These are phyloP conservation scores for Syzygium syzygioides DNA, from an alignment of 441 rosid genomes.

Conservation along the genomic window DNA sequence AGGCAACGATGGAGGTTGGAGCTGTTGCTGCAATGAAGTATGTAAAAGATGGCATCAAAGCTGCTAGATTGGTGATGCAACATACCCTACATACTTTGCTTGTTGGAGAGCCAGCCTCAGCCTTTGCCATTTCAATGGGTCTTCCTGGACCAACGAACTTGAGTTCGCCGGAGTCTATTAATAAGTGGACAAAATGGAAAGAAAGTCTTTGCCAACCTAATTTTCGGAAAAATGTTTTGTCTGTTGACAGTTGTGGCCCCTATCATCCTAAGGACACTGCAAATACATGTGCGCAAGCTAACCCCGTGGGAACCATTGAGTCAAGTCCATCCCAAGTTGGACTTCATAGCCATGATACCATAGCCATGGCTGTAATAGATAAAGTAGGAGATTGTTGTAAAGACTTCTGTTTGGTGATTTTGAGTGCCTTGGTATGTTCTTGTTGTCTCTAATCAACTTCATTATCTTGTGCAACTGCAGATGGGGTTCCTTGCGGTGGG, in stretches of 20 bases:
- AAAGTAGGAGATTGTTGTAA: slow-evolving; percentile 32
- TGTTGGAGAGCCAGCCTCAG: slow-evolving; percentile 77
- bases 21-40: slow-evolving; percentile 96
- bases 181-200: slow-evolving; percentile 81
- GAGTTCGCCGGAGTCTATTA: slow-evolving; percentile 65
- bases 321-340: slow-evolving; percentile 48
- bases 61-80: slow-evolving; percentile 78
- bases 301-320: slow-evolving; percentile 24
- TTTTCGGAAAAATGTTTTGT: slow-evolving; percentile 76
- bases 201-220: slow-evolving; percentile 72
- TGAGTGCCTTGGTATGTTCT: background rate
- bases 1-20: slow-evolving; percentile 98
- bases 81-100: slow-evolving; percentile 77
- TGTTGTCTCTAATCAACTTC: background rate
- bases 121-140: slow-evolving; percentile 88
- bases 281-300: slow-evolving; percentile 18
- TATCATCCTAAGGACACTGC: slow-evolving; percentile 33
- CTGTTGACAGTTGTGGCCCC: slow-evolving; percentile 65
- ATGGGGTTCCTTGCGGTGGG: slow-evolving; percentile 89
- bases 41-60: slow-evolving; percentile 85
- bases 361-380: slow-evolving; percentile 88
- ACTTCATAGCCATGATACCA: slow-evolving; percentile 77
- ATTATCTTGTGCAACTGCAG: slow-evolving; percentile 46
- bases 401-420: background rate
- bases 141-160: slow-evolving; percentile 84